A percentile compares a stretch with the other conserved stretches of the same genome.
Conservation (phyloP, 2,329 filamentous ascomycete species). For the Curvularia eragrostidis region DNA sequence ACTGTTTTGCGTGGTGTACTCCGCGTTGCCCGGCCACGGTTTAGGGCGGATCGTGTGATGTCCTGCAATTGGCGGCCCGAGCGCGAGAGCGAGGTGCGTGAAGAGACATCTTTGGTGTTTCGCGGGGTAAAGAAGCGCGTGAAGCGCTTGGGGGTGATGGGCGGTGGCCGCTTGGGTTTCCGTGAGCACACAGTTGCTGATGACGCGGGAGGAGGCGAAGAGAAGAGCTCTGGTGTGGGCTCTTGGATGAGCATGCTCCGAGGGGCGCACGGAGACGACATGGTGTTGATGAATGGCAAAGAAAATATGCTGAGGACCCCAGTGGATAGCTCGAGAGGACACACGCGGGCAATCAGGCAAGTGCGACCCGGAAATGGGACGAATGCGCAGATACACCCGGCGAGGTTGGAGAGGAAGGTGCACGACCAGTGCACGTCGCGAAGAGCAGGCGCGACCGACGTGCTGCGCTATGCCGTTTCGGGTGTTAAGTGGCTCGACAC, state of each 20-base stretch:
- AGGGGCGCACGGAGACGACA: slow-evolving; percentile 39
- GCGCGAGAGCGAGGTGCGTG: slow-evolving; percentile 39
- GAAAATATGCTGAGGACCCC: slow-evolving; percentile 13
- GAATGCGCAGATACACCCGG: slow-evolving; percentile 15
- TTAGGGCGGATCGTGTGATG: slow-evolving; percentile 56
- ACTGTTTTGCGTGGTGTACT: slow-evolving; percentile 50
- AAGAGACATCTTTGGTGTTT: slow-evolving; percentile 42
- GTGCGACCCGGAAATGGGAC: slow-evolving; percentile 11
- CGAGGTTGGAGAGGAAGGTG: slow-evolving; percentile 20
- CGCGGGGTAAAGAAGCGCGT: slow-evolving; percentile 60
- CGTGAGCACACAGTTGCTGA: slow-evolving; percentile 34
- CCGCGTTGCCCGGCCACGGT: slow-evolving; percentile 44
- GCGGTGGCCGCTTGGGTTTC: slow-evolving; percentile 56
- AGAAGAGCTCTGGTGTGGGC: slow-evolving; percentile 46
- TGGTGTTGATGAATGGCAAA: slow-evolving; percentile 18
- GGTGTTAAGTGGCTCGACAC: slow-evolving; percentile 8
- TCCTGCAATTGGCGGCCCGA: slow-evolving; percentile 58
- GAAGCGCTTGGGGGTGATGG: slow-evolving; percentile 60
- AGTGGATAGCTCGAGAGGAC: slow-evolving; percentile 10
- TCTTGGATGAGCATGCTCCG: slow-evolving; percentile 37
- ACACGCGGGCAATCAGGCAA: slow-evolving; percentile 8
- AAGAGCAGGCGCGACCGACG: slow-evolving; percentile 22
- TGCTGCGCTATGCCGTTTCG: slow-evolving; percentile 12
- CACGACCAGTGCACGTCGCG: slow-evolving; percentile 18
- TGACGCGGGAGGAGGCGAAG: slow-evolving; percentile 48